A percentile compares a stretch with the other conserved stretches of the same genome.
Evolutionary conservation across 2,329 filamentous ascomycete species (phyloP).

Genomic region (Xenosphaeropsis pyriputrescens): DNA sequence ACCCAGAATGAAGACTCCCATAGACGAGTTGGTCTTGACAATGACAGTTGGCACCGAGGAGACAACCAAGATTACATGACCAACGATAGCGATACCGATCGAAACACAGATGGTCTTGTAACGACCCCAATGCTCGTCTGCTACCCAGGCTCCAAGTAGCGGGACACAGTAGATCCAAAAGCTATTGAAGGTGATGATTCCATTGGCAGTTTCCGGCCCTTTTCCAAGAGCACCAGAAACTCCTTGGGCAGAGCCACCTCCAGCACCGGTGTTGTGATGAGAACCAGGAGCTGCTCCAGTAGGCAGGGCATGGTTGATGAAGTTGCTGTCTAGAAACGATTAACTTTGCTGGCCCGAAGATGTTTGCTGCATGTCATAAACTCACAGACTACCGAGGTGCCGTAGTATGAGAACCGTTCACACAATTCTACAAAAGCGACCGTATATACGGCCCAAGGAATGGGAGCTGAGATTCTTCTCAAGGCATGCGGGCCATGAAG

Average conservation of each 20-base stretch:
- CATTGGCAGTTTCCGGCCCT: slow-evolving; percentile 33
- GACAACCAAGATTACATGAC: slow-evolving; percentile 36
- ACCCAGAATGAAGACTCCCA: slow-evolving; percentile 35
- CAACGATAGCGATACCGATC: slow-evolving; percentile 34
- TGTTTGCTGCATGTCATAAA: slow-evolving; percentile 5
- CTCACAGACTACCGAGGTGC: slow-evolving; percentile 45
- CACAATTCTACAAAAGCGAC: slow-evolving; percentile 47
- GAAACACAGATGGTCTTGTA: slow-evolving; percentile 42
- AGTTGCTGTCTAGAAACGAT: slow-evolving; percentile 29
- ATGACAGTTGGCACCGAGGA: slow-evolving; percentile 34
- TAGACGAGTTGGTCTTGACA: slow-evolving; percentile 22
- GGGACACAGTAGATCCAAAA: slow-evolving; percentile 37
- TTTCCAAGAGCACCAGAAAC: slow-evolving; percentile 26
- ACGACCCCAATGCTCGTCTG: slow-evolving; percentile 51
- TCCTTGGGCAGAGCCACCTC: slow-evolving; percentile 16
- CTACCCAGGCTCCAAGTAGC: slow-evolving; percentile 36
- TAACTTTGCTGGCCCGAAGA: slow-evolving; percentile 7
- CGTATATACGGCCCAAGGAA: slow-evolving; percentile 16
- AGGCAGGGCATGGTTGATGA: slow-evolving; percentile 33
- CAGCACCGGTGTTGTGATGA: slow-evolving; percentile 23
- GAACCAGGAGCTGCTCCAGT: slow-evolving; percentile 14
- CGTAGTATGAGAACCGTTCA: slow-evolving; percentile 50
- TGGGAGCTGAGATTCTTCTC: slow-evolving; percentile 3
- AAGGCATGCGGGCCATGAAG: slow-evolving; percentile 1
- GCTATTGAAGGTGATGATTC: slow-evolving; percentile 29